Base-by-base conservation (phyloP, 2,329 filamentous ascomycete genomes). In the Cercospora janseana region DNA sequence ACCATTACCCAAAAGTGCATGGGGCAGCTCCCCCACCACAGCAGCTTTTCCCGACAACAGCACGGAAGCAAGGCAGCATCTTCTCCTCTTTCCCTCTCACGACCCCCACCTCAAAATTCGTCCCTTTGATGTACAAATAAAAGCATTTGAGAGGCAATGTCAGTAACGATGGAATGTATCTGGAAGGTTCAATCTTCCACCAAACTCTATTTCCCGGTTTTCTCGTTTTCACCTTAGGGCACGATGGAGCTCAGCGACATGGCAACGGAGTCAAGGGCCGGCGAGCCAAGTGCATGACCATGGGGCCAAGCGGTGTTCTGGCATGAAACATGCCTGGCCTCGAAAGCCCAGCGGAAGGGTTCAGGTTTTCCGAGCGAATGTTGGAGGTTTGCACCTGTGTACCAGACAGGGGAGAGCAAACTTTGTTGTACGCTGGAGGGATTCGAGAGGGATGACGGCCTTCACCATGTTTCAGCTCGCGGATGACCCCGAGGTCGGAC, bases 61-160 rank as follows among this genome's bases (percentile, higher is more conserved):
- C 21, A 46, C 44, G 27, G 54, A 46, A 44, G 48, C 38, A 20
- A 49, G 48, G 51, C 46, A 31, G 44, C 15, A 21, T 42, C 43
- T 15, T 18, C 26, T 27, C 26, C 23, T 46, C 18, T 27, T 18
- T 42, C 27, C 27, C 2, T 10, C 15, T 40, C 15, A 40, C 35
- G 35, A 40, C 3, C 12, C 6, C 12, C 12, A 40, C n/a, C n/a
- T n/a, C n/a, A 40, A 34, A 40, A 40, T 24, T 23, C 26, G 23
- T 13, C 29, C 2, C 35, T 15, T 23, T 40, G 35, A 41, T 60
- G 58, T 60, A 59, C 56, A 35, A 55, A 51, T 59, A 60, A 59
- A 60, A 60, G 56, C 54, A 60, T 60, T 42, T 47, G 47, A 49
- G 46, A 27, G 37, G 18, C 28, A 47, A 46, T 51, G 52, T 54